Conservation (phyloP, 495 filamentous ascomycete genomes). For the Penicillium longicatenatum region DNA sequence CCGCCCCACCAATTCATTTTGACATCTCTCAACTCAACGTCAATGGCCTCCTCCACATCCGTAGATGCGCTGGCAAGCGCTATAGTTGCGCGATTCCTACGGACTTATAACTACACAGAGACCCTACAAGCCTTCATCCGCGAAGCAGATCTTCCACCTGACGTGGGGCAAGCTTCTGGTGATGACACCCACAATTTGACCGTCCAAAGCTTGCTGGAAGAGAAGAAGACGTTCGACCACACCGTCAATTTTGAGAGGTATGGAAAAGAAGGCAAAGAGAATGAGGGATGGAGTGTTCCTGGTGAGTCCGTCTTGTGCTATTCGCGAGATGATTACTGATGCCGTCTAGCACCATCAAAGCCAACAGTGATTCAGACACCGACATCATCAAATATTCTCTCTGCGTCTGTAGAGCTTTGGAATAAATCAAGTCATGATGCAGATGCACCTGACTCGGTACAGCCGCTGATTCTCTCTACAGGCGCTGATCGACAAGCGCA, state of each 20-base stretch:
- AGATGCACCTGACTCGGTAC: constrained; percentile 11
- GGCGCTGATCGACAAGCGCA: constrained; percentile 57
- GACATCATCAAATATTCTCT: constrained; percentile 55
- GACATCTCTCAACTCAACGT: neutral
- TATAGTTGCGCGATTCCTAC: constrained; percentile 64
- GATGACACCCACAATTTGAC: constrained; percentile 55
- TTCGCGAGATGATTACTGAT: constrained; percentile 12
- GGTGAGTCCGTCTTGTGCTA: constrained; percentile 37
- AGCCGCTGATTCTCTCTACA: constrained; percentile 45
- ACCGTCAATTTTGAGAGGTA: constrained; percentile 57
- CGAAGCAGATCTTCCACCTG: constrained; percentile 58
- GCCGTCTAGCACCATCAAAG: constrained; percentile 49
- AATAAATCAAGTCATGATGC: constrained; percentile 19
- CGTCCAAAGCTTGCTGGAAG: constrained; percentile 64
- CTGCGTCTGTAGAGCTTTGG: constrained; percentile 50
- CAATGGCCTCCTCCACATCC: constrained; percentile 24
- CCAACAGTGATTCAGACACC: constrained; percentile 44
- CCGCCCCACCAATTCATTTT: constrained; percentile 5
- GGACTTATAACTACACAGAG: constrained; percentile 60
- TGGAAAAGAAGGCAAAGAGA: constrained; percentile 38
- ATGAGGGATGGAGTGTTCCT: constrained; percentile 49
- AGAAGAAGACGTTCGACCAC: constrained; percentile 65
- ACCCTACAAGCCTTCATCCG: constrained; percentile 61
- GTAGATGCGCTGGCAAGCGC: constrained; percentile 39
- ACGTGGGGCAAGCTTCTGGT: constrained; percentile 41